A percentile compares a stretch with the other conserved stretches of the same genome.
Conservation (phyloP, 805 yeast species). For the Candida endomychidarum region DNA sequence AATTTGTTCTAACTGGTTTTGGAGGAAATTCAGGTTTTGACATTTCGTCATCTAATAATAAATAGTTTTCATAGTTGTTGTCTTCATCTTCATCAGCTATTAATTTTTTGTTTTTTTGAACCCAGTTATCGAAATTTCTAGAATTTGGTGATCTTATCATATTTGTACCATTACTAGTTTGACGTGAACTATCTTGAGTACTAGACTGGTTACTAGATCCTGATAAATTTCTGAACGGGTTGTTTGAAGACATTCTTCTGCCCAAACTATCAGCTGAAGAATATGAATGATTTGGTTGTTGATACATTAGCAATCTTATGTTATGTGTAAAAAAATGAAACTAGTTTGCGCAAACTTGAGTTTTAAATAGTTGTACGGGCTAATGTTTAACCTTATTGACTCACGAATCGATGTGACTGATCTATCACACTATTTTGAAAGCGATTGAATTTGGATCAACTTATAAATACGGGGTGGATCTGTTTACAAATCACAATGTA, state of each 20-base stretch:
- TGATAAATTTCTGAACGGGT: constrained; percentile 58
- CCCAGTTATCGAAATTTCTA: constrained; percentile 56
- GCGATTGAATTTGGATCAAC: constrained; percentile 3
- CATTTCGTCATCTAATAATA: constrained; percentile 8
- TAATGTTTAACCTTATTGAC: no score
- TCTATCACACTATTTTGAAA: neutral
- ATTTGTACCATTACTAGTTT: constrained; percentile 5
- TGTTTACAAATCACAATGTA: neutral
- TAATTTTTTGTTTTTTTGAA: constrained; percentile 44
- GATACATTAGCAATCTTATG: constrained; percentile 35
- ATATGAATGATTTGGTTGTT: constrained; percentile 36
- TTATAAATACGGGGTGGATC: constrained; percentile 1
- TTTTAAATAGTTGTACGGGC: no score
- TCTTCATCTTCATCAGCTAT: constrained; percentile 36
- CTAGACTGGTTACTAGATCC: constrained; percentile 21
- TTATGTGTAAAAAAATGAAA: no score
- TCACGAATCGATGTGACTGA: neutral
- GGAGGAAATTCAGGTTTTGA: constrained; percentile 11
- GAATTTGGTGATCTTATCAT: constrained; percentile 25
- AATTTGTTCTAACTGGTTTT: constrained; percentile 15
- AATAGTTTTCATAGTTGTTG: constrained; percentile 17
- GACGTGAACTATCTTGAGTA: neutral
- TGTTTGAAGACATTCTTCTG: constrained; percentile 58
- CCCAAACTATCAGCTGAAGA: constrained; percentile 32
- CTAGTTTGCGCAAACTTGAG: no score